Evolutionary conservation across 2,329 filamentous ascomycete genomes (phyloP).

Genomic region (Aspergillus quadrilineatus): DNA sequence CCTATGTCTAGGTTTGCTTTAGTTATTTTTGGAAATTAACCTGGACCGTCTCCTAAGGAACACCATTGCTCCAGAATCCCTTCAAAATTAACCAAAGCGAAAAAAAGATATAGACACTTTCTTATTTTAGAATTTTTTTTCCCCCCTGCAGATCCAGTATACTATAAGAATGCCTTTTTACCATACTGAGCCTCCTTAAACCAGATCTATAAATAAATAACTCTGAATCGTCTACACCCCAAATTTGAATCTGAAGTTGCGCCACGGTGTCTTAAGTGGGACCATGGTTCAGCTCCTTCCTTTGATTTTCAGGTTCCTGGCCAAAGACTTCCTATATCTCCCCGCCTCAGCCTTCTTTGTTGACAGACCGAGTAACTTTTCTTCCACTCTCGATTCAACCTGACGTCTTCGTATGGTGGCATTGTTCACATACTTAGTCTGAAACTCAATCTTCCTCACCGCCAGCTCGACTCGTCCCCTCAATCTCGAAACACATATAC

Average conservation of each 20-base stretch:
- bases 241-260: too few species aligned
- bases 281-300: constrained; percentile 8
- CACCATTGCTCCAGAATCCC: too few species aligned
- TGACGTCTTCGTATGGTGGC: constrained; percentile 1
- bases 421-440: not conserved
- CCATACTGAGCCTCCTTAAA: too few species aligned
- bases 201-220: not conserved
- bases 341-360: constrained; percentile 5
- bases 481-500: not conserved
- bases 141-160: too few species aligned
- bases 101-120: too few species aligned
- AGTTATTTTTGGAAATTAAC: constrained; percentile 7
- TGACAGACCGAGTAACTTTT: not conserved
- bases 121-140: too few species aligned
- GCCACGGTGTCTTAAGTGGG: constrained; percentile 1
- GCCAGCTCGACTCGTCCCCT: not conserved
- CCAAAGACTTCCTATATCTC: not conserved
- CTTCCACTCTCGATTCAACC: not conserved
- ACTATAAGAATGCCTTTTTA: too few species aligned
- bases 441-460: constrained; percentile 5
- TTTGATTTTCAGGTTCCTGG: not conserved
- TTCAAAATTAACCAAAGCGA: too few species aligned
- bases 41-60: too few species aligned
- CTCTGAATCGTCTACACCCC: not conserved
- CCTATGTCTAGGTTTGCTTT: not conserved